Evolutionary conservation across 176 grass and related monocot species (phyloP).

Genomic region (Eragrostis nindensis): DNA sequence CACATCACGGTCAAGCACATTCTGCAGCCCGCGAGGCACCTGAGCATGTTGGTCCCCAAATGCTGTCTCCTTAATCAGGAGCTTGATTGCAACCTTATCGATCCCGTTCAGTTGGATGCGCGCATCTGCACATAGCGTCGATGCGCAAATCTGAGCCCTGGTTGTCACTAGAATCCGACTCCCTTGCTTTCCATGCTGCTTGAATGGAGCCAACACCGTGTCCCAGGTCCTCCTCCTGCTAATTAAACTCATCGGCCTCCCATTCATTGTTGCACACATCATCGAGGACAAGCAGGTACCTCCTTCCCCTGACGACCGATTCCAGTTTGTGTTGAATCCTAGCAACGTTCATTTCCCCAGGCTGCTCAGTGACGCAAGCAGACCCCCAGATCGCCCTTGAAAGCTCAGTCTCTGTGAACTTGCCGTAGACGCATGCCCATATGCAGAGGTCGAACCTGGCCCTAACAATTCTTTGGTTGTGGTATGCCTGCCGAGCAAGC

Average conservation of each 20-base stretch:
- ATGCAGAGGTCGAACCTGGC: not conserved
- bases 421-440: slow-evolving; percentile 6
- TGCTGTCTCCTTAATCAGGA: not conserved
- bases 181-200: not conserved
- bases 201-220: not conserved
- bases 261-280: not conserved
- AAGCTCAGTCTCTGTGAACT: not conserved
- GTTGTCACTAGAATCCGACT: not conserved
- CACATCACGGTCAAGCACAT: not conserved
- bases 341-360: not conserved
- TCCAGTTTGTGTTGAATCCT: not conserved
- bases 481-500: not conserved
- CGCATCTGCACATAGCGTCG: not conserved
- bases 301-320: not conserved
- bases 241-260: not conserved
- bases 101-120: not conserved
- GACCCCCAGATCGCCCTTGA: not conserved
- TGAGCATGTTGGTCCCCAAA: not conserved
- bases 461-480: too few species aligned
- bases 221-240: not conserved
- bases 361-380: too few species aligned
- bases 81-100: not conserved
- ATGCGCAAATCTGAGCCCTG: not conserved
- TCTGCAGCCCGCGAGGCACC: not conserved
- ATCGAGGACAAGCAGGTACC: not conserved